Base-by-base conservation (phyloP, 2,329 filamentous ascomycete genomes). In the Sporothrix euskadiensis region DNA sequence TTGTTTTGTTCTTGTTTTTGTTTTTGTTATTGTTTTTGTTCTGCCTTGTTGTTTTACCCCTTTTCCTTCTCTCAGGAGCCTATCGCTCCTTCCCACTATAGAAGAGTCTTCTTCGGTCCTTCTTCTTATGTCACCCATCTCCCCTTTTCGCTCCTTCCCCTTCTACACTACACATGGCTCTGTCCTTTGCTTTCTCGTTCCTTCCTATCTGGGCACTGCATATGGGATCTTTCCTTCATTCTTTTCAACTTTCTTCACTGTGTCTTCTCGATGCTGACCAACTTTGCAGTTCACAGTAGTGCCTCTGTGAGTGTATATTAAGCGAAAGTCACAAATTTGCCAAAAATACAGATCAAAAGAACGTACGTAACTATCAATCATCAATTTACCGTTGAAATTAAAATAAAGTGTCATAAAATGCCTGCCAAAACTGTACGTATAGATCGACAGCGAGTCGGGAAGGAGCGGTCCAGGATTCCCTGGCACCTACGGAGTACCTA, bases 251-350 rank as follows among this genome's bases (percentile, higher is more conserved):
- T 35, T 35, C 35, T 4, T 49, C 47, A 14, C 47, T 49, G 14
- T 16, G 10, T 49, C 47, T 49, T 19, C 47, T 32, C 32, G 26
- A 14, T 14, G 26, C 54, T 57, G 26, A 57, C 22, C 16, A 26
- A 7, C 6, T 22, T 4, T 30, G 6, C 54, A 57, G 54, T 81
- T 41, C 80, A 81, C 71, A 14, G 8, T 44, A 35, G 41, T 44
- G 41, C 12, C 41, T 9, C 7, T 44, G 41, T 44, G 41, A 44
- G 41, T n/a, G 49, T 14, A n/a, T 49, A 14, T n/a, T 14, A n/a
- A 19, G 49, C 49, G 22, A 4, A 3, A 22, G 41, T 44, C 49
- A 52, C 19, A 52, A 39, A 19, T 16, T 3, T n/a, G 14, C n/a
- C 32, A 26, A 12, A 41, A 41, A 44, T 22, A 41, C 32, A 44